Base-by-base conservation (phyloP, 805 yeast genomes). In the Schwanniomyces pseudopolymorphus region DNA sequence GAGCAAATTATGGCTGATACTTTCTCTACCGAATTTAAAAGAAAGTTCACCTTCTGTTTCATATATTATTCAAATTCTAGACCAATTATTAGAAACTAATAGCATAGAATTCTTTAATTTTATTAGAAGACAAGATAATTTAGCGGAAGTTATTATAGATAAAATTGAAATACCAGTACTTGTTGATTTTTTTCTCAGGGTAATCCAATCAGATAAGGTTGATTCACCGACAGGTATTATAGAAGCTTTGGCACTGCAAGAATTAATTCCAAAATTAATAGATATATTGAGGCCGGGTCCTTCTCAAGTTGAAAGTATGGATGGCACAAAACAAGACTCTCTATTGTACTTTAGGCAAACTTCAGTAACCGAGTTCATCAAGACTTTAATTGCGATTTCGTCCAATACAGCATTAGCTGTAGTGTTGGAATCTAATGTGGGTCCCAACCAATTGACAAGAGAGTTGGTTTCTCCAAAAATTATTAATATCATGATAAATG, bases 341-440 rank as follows among this genome's bases (percentile, higher is more conserved):
- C 53, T 55, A 33, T 50, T 64, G 20, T 65, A 67, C 45, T 72
- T 72, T 55, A 83, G 83, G 40, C 98, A 94, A 64, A 84, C 94
- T 14, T 96, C 98, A 0, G 95, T 96, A 0, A 95, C 96, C 19
- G 99, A 94, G 61, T 94, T 94, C 60, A 72, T 94, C 44, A 94
- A 94, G 62, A 97, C 98, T 0, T 83, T 94, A 58, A 87, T 94
- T 28, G 86, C 97, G 2, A 88, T 94, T 26, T 89, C 97, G 37
- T 96, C 97, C 6, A 94, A 92, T 59, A 67, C 75, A 2, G 74
- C 77, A 3, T 56, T 73, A 40, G 90, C 87, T 6, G 89, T 87
- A 48, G 87, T 89, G 39, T 89, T 89, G 48, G 91, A 88, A 52
- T 87, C 96, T 2, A 87, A 96, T 8, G 88, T 94, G 45, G 99